A percentile compares a stretch with the other conserved stretches of the same genome.
Evolutionary conservation across 2,329 filamentous ascomycete species (phyloP).

Genomic region (Monosporascus sp.): DNA sequence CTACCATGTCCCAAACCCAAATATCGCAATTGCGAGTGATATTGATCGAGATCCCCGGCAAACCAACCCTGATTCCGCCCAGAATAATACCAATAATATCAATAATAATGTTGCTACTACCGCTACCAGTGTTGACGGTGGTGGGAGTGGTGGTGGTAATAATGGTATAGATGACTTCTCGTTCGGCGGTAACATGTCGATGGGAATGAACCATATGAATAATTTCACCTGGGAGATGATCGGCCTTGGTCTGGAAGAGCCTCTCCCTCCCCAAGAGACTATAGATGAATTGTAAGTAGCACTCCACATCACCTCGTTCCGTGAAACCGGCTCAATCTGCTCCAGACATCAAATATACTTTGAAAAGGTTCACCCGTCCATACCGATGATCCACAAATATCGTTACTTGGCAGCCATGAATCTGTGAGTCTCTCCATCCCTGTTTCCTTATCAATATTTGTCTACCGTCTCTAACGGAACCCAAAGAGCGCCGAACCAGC

Average conservation of each 20-base stretch:
- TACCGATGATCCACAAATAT: conserved; percentile 85
- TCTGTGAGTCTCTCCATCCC: conserved; percentile 42
- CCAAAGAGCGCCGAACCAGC: conserved; percentile 65
- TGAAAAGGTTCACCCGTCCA: conserved; percentile 77
- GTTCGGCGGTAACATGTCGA: conserved; percentile 44
- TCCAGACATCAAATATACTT: conserved; percentile 77
- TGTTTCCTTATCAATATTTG: neutral
- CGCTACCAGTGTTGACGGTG: conserved; percentile 18
- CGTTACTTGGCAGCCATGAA: conserved; percentile 87
- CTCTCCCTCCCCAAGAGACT: conserved; percentile 51
- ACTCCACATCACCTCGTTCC: neutral
- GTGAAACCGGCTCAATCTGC: conserved; percentile 4
- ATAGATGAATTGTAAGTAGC: conserved; percentile 72
- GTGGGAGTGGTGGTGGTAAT: no score
- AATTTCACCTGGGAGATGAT: conserved; percentile 77
- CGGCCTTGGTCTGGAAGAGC: conserved; percentile 53
- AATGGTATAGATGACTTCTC: conserved; percentile 49
- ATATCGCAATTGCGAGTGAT: conserved; percentile 41
- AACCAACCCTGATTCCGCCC: conserved; percentile 49
- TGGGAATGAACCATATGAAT: conserved; percentile 45
- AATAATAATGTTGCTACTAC: neutral
- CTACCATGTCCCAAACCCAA: conserved; percentile 39
- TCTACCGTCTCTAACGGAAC: conserved; percentile 4
- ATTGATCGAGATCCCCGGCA: conserved; percentile 50
- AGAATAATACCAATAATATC: conserved; percentile 10